Conservation (phyloP, 1,139 yeast species). For the Candida labiduridarum region DNA sequence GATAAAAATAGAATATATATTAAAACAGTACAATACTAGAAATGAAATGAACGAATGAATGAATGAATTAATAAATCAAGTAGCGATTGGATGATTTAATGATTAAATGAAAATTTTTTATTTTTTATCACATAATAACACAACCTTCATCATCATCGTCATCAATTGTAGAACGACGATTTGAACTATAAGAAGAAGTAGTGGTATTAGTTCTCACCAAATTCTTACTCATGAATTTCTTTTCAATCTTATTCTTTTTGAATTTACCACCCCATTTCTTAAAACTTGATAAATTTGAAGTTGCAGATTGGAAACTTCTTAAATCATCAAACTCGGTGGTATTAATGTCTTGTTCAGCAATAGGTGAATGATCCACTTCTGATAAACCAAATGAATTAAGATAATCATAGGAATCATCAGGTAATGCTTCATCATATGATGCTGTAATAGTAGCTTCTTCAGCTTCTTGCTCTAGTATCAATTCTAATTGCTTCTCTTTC, state of each 20-base stretch:
- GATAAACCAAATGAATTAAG: conserved; percentile 16
- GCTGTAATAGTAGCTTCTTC: conserved; percentile 9
- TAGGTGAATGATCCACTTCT: neutral
- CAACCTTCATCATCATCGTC: conserved; percentile 4
- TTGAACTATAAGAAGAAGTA: neutral
- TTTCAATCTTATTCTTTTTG: conserved; percentile 1
- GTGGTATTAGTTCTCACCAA: neutral
- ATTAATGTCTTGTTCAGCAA: neutral
- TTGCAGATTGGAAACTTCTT: neutral
- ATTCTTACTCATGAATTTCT: conserved; percentile 1
- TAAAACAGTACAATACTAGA: neutral
- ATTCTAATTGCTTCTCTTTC: neutral
- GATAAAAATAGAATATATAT: neutral
- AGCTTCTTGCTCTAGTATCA: neutral
- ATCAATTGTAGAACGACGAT: neutral
- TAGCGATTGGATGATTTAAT: neutral
- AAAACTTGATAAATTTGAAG: conserved; percentile 2
- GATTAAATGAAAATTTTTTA: neutral
- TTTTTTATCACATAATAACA: neutral
- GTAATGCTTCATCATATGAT: neutral
- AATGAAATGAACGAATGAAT: neutral
- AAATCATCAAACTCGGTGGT: conserved; percentile 1
- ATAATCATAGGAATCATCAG: conserved; percentile 16
- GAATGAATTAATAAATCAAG: neutral
- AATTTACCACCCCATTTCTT: conserved; percentile 1